Conservation (phyloP, 257 asterid genomes). For the Paraleonurus japonicus region DNA sequence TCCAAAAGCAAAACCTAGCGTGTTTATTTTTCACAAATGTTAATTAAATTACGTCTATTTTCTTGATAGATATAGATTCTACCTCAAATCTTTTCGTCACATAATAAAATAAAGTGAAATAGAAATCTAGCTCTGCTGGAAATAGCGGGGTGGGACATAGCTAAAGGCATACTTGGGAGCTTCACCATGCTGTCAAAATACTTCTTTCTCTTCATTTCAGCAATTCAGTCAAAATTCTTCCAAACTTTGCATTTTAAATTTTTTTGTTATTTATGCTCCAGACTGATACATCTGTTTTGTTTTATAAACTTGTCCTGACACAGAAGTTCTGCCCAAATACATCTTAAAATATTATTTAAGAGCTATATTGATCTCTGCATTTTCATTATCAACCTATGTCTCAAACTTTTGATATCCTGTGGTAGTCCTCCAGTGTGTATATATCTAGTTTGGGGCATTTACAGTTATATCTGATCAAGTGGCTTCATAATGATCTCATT, state of each 20-base stretch:
- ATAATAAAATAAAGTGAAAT: not conserved
- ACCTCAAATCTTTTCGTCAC: not conserved
- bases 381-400: not conserved
- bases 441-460: not conserved
- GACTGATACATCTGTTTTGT: not conserved
- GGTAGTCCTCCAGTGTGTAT: not conserved
- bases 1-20: not conserved
- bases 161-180: constrained; percentile 4
- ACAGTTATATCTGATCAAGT: constrained; percentile 24
- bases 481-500: constrained; percentile 27
- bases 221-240: not conserved
- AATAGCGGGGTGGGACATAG: not conserved
- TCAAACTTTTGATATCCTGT: constrained; percentile 11
- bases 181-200: not conserved
- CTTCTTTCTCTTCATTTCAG: not conserved
- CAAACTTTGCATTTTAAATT: not conserved
- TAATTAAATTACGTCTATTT: not conserved
- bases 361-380: not conserved
- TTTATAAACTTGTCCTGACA: not conserved
- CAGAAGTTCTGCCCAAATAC: not conserved
- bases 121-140: not conserved
- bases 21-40: not conserved
- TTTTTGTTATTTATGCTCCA: constrained; percentile 8
- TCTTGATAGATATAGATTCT: constrained; percentile 12
- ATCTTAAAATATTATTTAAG: not conserved